phyloP scores from a whole-genome alignment of 352 stramenopile species.

The Pythium apleroticum region DNA sequence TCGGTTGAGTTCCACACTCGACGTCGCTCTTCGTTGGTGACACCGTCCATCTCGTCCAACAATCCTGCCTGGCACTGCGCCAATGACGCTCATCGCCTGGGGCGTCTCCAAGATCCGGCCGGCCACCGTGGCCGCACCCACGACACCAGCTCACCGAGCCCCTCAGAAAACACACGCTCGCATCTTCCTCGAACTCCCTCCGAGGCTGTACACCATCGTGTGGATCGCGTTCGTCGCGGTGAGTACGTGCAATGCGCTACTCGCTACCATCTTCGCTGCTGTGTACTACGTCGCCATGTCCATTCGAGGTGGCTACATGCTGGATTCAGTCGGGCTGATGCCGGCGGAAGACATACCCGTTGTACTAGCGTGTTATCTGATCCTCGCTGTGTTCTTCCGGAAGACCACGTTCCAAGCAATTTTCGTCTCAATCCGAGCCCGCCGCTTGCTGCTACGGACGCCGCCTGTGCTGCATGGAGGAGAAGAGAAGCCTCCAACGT shows the following conservation, averaged over 20 bases:
- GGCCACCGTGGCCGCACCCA: background rate
- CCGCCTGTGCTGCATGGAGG: background rate
- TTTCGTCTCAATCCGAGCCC: conserved; percentile 4
- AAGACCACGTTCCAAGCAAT: conserved; percentile 1
- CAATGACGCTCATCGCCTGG: background rate
- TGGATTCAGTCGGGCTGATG: conserved; percentile 13
- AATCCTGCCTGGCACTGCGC: too few relatives aligned
- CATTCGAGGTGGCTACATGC: conserved; percentile 20
- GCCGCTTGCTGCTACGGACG: background rate
- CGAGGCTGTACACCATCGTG: background rate
- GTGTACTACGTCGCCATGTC: conserved; percentile 15
- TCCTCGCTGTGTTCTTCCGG: conserved; percentile 12
- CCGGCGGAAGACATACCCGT: conserved; percentile 3
- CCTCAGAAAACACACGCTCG: background rate
- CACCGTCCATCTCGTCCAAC: too few relatives aligned
- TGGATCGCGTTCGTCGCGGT: background rate
- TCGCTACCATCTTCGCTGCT: conserved; percentile 4
- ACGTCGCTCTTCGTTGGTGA: too few relatives aligned
- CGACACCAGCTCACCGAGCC: background rate
- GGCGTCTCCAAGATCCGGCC: background rate
- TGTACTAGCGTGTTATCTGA: conserved; percentile 6
- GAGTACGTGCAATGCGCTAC: background rate
- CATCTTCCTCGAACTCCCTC: background rate
- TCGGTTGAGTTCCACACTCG: background rate
- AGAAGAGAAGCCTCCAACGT: background rate